Conservation (phyloP, 2,329 filamentous ascomycete genomes). For the Clonostachys sp. region DNA sequence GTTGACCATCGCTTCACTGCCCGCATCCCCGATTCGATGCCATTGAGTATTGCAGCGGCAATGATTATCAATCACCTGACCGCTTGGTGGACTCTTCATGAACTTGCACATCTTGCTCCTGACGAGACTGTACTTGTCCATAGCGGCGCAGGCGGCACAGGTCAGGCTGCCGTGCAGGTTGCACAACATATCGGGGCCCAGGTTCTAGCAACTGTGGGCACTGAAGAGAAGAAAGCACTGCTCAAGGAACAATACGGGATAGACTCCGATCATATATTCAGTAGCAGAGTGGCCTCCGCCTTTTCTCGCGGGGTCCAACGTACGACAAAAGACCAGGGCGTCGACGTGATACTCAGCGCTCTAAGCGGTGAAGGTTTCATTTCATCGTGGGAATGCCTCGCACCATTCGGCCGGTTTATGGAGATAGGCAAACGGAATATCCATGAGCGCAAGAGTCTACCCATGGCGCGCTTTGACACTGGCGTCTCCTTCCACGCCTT, state of each 20-base stretch:
- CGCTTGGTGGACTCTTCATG: neutral
- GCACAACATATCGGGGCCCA: slow-evolving; percentile 6
- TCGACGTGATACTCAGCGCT: slow-evolving; percentile 23
- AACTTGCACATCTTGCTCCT: slow-evolving; percentile 14
- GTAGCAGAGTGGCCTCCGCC: slow-evolving; percentile 7
- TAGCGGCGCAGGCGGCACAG: slow-evolving; percentile 14
- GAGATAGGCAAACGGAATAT: slow-evolving; percentile 20
- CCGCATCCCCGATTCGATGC: slow-evolving; percentile 7
- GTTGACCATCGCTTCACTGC: neutral
- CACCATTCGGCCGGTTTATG: slow-evolving; percentile 21
- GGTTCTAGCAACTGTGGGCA: slow-evolving; percentile 18
- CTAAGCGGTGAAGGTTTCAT: slow-evolving; percentile 16
- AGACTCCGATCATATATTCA: slow-evolving; percentile 16
- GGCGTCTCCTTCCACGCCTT: slow-evolving; percentile 1
- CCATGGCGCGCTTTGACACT: slow-evolving; percentile 18
- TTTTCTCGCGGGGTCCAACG: slow-evolving; percentile 17
- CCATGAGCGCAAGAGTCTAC: slow-evolving; percentile 18
- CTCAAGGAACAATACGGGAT: slow-evolving; percentile 15
- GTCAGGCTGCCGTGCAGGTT: slow-evolving; percentile 15
- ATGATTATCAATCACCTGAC: slow-evolving; percentile 1
- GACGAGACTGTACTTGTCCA: slow-evolving; percentile 22
- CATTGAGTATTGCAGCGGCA: slow-evolving; percentile 16
- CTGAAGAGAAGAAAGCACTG: slow-evolving; percentile 13
- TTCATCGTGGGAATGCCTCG: slow-evolving; percentile 22
- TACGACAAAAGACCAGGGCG: slow-evolving; percentile 16